Percentiles rank a stretch among this genome's conserved stretches.
These are phyloP conservation scores for Chenopodium suecicum DNA, from an alignment of 148 eudicot species.

Conservation along the genomic window DNA sequence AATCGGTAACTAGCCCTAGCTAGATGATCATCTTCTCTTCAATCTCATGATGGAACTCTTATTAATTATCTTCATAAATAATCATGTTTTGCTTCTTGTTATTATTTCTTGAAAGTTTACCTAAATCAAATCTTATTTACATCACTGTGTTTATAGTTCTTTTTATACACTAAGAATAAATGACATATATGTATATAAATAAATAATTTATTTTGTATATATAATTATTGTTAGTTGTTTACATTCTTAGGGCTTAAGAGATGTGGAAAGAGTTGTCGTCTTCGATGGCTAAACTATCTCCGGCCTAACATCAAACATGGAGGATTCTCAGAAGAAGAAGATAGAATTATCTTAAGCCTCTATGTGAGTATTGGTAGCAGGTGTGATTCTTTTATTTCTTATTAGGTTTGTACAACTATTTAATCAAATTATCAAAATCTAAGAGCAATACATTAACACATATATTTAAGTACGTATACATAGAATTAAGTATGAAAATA, in stretches of 20 bases:
- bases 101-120: background rate
- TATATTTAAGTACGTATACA: background rate
- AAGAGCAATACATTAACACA: too few relatives aligned
- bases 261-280: conserved; percentile 90
- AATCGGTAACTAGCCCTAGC: conserved; percentile 29
- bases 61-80: too few relatives aligned
- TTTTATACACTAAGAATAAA: too few relatives aligned
- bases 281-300: conserved; percentile 85
- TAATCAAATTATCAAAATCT: background rate
- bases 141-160: background rate
- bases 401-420: background rate
- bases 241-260: conserved; percentile 65
- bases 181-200: too few relatives aligned
- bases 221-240: background rate
- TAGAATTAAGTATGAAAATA: background rate
- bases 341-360: conserved; percentile 70
- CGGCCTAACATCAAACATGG: conserved; percentile 93
- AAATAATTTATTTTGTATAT: too few relatives aligned
- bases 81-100: background rate
- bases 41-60: background rate
- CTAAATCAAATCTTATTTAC: too few relatives aligned
- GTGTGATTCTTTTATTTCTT: conserved; percentile 25
- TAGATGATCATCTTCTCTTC: background rate
- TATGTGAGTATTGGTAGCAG: conserved; percentile 94
- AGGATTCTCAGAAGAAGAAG: conserved; percentile 90